Evolutionary conservation across 2,329 filamentous ascomycete genomes (phyloP).

Genomic region (Colletotrichum musicola): DNA sequence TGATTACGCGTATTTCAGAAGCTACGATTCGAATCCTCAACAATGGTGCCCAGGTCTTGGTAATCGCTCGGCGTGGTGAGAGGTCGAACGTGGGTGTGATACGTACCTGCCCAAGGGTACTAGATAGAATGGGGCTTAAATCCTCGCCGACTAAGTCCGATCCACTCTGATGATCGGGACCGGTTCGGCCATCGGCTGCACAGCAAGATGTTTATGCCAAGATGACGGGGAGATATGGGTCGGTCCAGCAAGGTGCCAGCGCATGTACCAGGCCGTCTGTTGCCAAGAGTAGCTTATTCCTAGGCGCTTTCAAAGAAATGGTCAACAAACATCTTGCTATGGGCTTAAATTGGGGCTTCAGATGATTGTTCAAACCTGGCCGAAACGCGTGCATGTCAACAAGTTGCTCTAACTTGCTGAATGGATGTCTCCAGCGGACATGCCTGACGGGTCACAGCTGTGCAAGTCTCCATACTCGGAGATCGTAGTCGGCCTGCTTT

Average conservation of each 20-base stretch:
- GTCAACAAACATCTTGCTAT: not conserved
- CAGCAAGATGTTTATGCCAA: conserved; percentile 13
- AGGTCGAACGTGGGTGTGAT: not conserved
- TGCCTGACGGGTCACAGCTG: not conserved
- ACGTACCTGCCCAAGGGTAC: not conserved
- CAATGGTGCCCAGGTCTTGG: not conserved
- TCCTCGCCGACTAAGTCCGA: conserved; percentile 37
- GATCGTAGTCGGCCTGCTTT: not conserved
- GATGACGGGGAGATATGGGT: conserved; percentile 31
- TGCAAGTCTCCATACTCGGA: not conserved
- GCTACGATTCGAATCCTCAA: not conserved
- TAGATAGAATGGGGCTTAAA: conserved; percentile 26
- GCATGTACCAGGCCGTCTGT: not conserved
- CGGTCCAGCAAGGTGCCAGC: conserved; percentile 1
- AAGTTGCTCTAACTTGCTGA: not conserved
- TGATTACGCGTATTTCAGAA: conserved; percentile 14
- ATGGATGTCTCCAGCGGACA: not conserved
- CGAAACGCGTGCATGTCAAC: not conserved
- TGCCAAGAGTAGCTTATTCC: conserved; percentile 37
- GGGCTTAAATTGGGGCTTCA: not conserved
- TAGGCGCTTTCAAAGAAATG: not conserved
- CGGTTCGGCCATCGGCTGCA: conserved; percentile 19
- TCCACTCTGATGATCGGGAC: conserved; percentile 8
- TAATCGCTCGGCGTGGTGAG: conserved; percentile 1
- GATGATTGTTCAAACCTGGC: conserved; percentile 5